Conservation (phyloP, 257 asterid genomes). For the Ballota nigra region DNA sequence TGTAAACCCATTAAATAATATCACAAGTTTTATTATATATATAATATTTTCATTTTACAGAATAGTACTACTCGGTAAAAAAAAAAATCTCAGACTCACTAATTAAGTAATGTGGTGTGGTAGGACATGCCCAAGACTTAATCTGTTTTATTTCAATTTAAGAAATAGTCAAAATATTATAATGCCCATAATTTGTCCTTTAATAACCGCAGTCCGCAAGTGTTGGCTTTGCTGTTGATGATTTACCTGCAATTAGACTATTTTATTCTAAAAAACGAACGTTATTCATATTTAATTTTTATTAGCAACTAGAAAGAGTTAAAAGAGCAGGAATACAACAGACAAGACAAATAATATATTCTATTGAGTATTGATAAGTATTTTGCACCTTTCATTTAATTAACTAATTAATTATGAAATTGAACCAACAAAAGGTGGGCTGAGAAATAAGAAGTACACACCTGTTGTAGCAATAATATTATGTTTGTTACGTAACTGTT, state of each 20-base stretch:
- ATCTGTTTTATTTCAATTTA: not conserved
- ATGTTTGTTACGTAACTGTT: too few relatives aligned
- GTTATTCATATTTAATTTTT: not conserved
- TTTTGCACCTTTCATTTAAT: not conserved
- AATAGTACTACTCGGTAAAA: too few relatives aligned
- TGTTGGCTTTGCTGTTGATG: too few relatives aligned
- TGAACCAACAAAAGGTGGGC: not conserved
- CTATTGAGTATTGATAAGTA: too few relatives aligned
- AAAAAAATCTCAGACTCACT: slow-evolving; percentile 8
- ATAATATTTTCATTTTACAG: too few relatives aligned
- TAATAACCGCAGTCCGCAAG: too few relatives aligned
- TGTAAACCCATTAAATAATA: too few relatives aligned
- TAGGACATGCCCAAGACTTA: slow-evolving; percentile 15
- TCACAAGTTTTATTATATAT: too few relatives aligned
- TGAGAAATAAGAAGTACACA: not conserved
- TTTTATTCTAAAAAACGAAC: not conserved
- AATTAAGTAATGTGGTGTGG: not conserved
- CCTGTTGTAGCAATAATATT: not conserved
- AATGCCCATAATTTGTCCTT: too few relatives aligned
- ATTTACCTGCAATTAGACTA: not conserved
- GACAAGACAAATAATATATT: not conserved
- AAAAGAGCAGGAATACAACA: not conserved
- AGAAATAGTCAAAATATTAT: not conserved
- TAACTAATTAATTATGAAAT: too few relatives aligned
- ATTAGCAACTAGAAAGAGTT: not conserved